These are phyloP conservation scores for Arctium minus DNA, from an alignment of 129 eudicot species.

Conservation along the genomic window DNA sequence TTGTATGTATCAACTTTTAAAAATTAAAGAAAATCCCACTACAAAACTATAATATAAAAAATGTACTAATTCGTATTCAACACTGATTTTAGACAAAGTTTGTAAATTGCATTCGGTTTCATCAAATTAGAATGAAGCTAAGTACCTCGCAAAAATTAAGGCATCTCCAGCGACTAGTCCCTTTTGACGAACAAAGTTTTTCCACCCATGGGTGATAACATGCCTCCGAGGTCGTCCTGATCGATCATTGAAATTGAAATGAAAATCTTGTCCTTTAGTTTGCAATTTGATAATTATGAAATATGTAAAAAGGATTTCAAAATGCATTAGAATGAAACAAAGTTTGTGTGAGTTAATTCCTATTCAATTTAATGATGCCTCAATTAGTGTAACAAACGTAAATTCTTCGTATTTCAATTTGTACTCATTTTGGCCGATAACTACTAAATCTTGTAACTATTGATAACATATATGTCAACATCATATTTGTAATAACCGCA, in stretches of 20 bases:
- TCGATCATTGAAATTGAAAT: neutral
- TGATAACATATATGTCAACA: too few species aligned
- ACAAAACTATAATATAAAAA: neutral
- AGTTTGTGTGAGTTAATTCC: neutral
- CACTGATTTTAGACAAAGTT: neutral
- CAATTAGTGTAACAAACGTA: neutral
- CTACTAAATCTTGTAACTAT: too few species aligned
- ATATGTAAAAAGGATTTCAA: neutral
- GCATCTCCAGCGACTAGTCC: constrained; percentile 68
- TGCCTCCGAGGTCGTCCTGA: constrained; percentile 75
- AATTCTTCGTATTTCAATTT: neutral
- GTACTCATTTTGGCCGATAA: too few species aligned
- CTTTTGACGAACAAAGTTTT: constrained; percentile 65
- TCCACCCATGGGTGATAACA: constrained; percentile 76
- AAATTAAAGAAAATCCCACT: neutral
- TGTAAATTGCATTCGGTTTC: neutral
- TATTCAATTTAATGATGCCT: neutral
- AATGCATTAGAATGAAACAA: neutral
- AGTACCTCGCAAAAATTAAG: constrained; percentile 68
- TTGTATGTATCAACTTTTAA: neutral
- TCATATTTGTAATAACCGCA: too few species aligned
- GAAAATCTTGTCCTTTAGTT: neutral
- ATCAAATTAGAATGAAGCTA: neutral
- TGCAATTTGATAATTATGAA: neutral
- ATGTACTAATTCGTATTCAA: neutral